Evolutionary conservation across 495 filamentous ascomycete genomes (phyloP).

Genomic region (Neurospora terricola): DNA sequence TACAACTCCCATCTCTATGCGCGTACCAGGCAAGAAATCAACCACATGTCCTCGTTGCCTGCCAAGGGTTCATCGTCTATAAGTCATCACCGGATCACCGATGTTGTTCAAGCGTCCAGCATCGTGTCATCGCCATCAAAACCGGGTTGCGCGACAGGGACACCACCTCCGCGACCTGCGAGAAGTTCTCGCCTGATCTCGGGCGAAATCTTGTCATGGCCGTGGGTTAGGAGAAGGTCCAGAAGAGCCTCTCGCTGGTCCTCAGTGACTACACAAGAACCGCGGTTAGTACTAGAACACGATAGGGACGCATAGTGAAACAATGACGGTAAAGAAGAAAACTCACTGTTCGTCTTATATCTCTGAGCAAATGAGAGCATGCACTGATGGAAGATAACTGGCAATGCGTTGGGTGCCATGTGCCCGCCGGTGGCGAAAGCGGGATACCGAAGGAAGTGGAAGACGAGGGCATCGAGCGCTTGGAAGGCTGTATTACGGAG

Average conservation of each 20-base stretch:
- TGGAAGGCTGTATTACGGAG: constrained; percentile 46
- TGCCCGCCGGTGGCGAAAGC: constrained; percentile 18
- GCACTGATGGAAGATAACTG: constrained; percentile 82
- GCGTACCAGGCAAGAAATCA: background rate
- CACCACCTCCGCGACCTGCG: constrained; percentile 78
- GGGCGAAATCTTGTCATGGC: constrained; percentile 80
- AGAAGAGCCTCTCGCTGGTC: constrained; percentile 87
- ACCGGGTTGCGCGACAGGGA: constrained; percentile 47
- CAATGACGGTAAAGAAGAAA: background rate
- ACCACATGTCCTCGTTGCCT: background rate
- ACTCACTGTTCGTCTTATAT: constrained; percentile 73
- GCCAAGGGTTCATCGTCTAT: background rate
- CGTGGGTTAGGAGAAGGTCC: constrained; percentile 76
- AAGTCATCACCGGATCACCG: background rate
- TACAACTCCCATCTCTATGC: background rate
- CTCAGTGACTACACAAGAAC: constrained; percentile 15
- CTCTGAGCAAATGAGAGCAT: constrained; percentile 85
- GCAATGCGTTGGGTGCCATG: constrained; percentile 16
- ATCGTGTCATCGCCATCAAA: constrained; percentile 86
- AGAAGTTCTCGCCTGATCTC: constrained; percentile 87
- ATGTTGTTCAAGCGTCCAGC: constrained; percentile 32
- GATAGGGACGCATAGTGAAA: background rate
- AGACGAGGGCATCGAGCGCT: constrained; percentile 87
- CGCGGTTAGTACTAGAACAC: background rate
- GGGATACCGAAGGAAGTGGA: constrained; percentile 92